phyloP scores from a whole-genome alignment of 2,329 filamentous ascomycete species.

The Verticillium dahliae region DNA sequence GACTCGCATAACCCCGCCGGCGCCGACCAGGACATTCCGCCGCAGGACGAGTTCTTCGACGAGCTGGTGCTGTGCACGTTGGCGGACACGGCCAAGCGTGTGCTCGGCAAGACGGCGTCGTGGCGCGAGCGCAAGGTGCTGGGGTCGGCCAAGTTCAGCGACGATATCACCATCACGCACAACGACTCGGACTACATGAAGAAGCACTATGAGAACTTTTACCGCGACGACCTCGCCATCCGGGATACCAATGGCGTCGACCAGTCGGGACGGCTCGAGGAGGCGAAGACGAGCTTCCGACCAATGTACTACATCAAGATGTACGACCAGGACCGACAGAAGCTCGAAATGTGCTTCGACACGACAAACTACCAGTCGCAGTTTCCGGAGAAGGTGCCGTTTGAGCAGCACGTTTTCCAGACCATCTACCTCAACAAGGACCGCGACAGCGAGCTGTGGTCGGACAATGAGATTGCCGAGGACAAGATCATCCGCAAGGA shows the following conservation, averaged over 20 bases:
- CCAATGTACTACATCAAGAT: constrained; percentile 58
- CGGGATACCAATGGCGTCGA: constrained; percentile 30
- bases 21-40: constrained; percentile 45
- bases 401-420: constrained; percentile 24
- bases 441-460: constrained; percentile 47
- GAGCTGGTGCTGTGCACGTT: constrained; percentile 57
- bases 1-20: constrained; percentile 23
- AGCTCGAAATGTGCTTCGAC: constrained; percentile 62
- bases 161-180: constrained; percentile 63
- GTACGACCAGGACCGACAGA: constrained; percentile 44
- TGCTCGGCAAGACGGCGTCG: constrained; percentile 47
- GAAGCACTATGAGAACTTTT: constrained; percentile 57
- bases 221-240: constrained; percentile 36
- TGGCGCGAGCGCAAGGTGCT: constrained; percentile 58
- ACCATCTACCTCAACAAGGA: constrained; percentile 54
- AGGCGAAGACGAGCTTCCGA: constrained; percentile 41
- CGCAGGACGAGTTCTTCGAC: constrained; percentile 48
- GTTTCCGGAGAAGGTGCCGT: constrained; percentile 41
- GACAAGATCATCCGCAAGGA: constrained; percentile 49
- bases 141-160: constrained; percentile 57
- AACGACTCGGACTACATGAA: constrained; percentile 58
- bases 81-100: constrained; percentile 53
- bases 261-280: constrained; percentile 31
- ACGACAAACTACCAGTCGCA: constrained; percentile 66
- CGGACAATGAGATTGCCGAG: constrained; percentile 44